Evolutionary conservation across 2,329 filamentous ascomycete species (phyloP), one percentile per base, ranked within the genome.

Genomic region (Colletotrichum sojae): DNA sequence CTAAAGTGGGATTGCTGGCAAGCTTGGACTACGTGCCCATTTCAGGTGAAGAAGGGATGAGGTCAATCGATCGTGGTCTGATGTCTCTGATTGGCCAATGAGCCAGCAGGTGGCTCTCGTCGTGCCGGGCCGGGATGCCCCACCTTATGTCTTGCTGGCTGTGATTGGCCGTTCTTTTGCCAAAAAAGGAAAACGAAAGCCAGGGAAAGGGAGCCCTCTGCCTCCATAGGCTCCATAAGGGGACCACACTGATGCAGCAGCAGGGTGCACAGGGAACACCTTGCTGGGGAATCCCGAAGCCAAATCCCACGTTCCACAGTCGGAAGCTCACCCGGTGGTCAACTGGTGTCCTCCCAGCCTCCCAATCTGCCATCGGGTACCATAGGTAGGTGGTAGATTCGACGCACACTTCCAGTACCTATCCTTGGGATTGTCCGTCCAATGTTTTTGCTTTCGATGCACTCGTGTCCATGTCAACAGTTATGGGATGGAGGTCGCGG

Each of bases 171-270:
- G 18, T 18, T 3, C n/a, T 8, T 22, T 53, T 13, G 53, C 53
- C 22, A 57, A 68, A 68, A 68, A 59, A 39, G 65, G 65, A 68
- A 67, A 68, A 27, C 60, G 65, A 68, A 67, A 68, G 46, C 53
- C 43, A 36, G 20, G 60, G 39, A 43, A 39, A 46, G 16, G 46
- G 31, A 36, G 22, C 22, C 22, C 5, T 4, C 22, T 25, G 22
- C 22, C 22, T 25, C 22, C 22, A 25, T 3, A 36, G 31, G 22
- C 22, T 25, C 22, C 22, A 25, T 25, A 25, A 12, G 6, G 31
- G 31, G 31, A 36, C 31, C 31, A 36, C 31, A 36, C 31, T 10
- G 31, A 8, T 36, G 31, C 31, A 46, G 48, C 16, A 20, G n/a
- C 63, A 57, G 20, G 48, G 49, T 36, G 36, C 22, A 43, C 40